Conservation (phyloP, 345 rosid genomes). For the Trapa incisa region DNA sequence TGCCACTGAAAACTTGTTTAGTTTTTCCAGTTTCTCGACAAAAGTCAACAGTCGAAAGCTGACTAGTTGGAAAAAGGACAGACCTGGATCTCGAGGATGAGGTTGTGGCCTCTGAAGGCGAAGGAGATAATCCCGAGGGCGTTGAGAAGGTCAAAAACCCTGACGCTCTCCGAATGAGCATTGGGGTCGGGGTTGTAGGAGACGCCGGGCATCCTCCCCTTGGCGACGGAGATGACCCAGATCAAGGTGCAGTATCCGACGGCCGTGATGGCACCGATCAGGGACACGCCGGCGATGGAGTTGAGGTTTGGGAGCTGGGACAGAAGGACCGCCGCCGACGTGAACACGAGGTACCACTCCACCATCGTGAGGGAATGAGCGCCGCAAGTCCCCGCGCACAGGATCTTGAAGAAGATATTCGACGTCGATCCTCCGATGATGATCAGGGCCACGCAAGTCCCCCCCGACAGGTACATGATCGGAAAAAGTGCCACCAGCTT, state of each 20-base stretch:
- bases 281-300: constrained; percentile 51
- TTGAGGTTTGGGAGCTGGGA: constrained; percentile 60
- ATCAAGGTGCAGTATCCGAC: constrained; percentile 42
- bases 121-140: constrained; percentile 59
- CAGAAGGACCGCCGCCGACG: constrained; percentile 28
- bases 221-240: constrained; percentile 38
- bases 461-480: constrained; percentile 50
- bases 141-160: constrained; percentile 28
- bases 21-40: no score
- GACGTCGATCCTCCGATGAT: constrained; percentile 37
- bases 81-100: constrained; percentile 69
- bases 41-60: no score
- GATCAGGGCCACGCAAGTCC: constrained; percentile 41
- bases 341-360: constrained; percentile 49
- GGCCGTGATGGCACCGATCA: constrained; percentile 40
- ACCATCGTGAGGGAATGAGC: constrained; percentile 27
- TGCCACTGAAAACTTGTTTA: no score
- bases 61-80: no score
- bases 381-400: constrained; percentile 26
- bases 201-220: constrained; percentile 25
- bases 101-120: constrained; percentile 64
- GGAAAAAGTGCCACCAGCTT: constrained; percentile 45
- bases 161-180: constrained; percentile 6
- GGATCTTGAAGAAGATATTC: constrained; percentile 17
- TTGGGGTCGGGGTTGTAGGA: constrained; percentile 26